A percentile compares a stretch with the other conserved stretches of the same genome.
Conservation (phyloP, 495 filamentous ascomycete species). For the Daldinia loculata region DNA sequence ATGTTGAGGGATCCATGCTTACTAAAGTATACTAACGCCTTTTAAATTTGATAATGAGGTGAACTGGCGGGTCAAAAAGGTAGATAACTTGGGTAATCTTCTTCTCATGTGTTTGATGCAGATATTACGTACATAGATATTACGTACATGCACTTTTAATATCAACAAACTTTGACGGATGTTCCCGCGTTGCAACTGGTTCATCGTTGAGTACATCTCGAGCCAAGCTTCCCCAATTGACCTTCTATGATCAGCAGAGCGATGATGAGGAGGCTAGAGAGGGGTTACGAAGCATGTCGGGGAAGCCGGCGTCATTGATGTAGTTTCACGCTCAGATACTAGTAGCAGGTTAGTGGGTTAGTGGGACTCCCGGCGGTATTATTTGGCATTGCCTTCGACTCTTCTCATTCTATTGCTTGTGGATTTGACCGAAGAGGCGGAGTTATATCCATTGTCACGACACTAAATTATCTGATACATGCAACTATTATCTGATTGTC, state of each 20-base stretch:
- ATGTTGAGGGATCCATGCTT: no score
- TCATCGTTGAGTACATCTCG: neutral
- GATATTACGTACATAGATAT: conserved; percentile 1
- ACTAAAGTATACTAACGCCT: no score
- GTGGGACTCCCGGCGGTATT: conserved; percentile 9
- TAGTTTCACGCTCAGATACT: conserved; percentile 5
- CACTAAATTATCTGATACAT: neutral
- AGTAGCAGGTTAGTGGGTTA: neutral
- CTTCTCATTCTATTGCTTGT: neutral
- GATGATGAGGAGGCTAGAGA: neutral
- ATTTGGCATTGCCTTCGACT: neutral
- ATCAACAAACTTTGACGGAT: neutral
- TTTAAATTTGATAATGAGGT: no score
- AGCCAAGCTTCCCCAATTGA: neutral
- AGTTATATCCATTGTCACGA: neutral
- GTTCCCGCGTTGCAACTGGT: neutral
- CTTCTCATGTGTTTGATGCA: neutral
- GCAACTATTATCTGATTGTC: neutral
- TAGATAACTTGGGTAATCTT: neutral
- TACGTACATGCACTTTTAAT: neutral
- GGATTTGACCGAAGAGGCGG: neutral
- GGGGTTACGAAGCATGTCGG: conserved; percentile 1
- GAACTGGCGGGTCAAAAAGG: no score
- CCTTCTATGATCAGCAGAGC: neutral
- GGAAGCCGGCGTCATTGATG: conserved; percentile 3